Percentiles rank a stretch among this genome's conserved stretches.
Conservation (phyloP, 1,284 basidiomycete genomes). For the Leccinum fallax region DNA sequence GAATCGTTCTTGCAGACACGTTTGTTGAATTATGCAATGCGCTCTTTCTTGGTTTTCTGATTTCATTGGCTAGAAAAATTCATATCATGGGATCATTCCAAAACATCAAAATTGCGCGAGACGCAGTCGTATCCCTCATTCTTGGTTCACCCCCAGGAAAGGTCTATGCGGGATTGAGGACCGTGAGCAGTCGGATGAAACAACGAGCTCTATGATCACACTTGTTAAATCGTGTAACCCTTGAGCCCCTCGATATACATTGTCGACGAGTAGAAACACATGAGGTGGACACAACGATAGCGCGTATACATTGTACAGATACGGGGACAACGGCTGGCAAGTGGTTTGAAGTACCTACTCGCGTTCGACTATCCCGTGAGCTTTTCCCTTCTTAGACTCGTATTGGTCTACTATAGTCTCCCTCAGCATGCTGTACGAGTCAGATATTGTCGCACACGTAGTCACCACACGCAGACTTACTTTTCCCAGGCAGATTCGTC, state of each 20-base stretch:
- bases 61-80: slow-evolving; percentile 66
- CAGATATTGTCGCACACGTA: slow-evolving; percentile 1
- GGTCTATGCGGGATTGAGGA: slow-evolving; percentile 90
- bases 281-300: slow-evolving; percentile 4
- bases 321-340: not conserved
- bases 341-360: not conserved
- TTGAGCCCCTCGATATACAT: slow-evolving; percentile 7
- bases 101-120: slow-evolving; percentile 96
- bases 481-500: slow-evolving; percentile 56
- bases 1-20: slow-evolving; percentile 97
- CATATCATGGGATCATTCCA: slow-evolving; percentile 94
- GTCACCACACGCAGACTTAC: slow-evolving; percentile 46
- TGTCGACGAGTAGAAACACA: slow-evolving; percentile 9
- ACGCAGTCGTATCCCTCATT: slow-evolving; percentile 94
- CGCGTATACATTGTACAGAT: not conserved
- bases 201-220: slow-evolving; percentile 70
- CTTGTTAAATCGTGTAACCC: slow-evolving; percentile 12
- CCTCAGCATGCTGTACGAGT: slow-evolving; percentile 39
- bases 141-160: slow-evolving; percentile 96
- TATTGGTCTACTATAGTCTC: slow-evolving; percentile 56
- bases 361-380: slow-evolving; percentile 10
- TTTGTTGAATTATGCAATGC: slow-evolving; percentile 44
- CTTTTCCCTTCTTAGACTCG: slow-evolving; percentile 41
- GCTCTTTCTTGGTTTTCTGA: slow-evolving; percentile 5
- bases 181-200: slow-evolving; percentile 91